Conservation (phyloP, 2,329 filamentous ascomycete species). For the Colletotrichum sp. region DNA sequence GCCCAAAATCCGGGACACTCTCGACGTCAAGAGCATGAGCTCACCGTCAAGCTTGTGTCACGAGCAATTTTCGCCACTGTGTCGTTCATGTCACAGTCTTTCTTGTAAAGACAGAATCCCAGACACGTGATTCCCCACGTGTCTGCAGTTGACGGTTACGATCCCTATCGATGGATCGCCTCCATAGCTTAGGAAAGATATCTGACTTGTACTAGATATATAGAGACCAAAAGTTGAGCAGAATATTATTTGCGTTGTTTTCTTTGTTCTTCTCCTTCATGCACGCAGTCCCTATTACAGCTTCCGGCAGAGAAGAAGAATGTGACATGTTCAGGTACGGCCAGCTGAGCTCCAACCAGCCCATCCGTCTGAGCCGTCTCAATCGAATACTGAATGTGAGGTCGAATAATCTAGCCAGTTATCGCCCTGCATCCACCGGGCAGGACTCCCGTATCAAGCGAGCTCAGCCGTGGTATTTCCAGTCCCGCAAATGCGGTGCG, state of each 20-base stretch:
- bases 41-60: not conserved
- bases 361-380: not conserved
- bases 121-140: not conserved
- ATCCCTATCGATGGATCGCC: not conserved
- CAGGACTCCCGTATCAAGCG: not conserved
- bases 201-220: not conserved
- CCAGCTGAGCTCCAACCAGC: not conserved
- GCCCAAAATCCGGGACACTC: not conserved
- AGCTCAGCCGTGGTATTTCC: not conserved
- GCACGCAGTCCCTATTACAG: not conserved
- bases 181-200: not conserved
- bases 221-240: not conserved
- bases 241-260: not conserved
- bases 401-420: not conserved
- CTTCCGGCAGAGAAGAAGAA: not conserved
- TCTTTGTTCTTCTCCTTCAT: not conserved
- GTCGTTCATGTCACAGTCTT: not conserved
- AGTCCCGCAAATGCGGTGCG: not conserved
- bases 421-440: not conserved
- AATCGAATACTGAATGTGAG: not conserved
- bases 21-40: not conserved
- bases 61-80: not conserved
- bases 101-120: no score
- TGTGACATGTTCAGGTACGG: not conserved
- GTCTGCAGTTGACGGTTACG: not conserved